Conservation (phyloP, 306 rosid genomes). For the Lathyrus aphaca region DNA sequence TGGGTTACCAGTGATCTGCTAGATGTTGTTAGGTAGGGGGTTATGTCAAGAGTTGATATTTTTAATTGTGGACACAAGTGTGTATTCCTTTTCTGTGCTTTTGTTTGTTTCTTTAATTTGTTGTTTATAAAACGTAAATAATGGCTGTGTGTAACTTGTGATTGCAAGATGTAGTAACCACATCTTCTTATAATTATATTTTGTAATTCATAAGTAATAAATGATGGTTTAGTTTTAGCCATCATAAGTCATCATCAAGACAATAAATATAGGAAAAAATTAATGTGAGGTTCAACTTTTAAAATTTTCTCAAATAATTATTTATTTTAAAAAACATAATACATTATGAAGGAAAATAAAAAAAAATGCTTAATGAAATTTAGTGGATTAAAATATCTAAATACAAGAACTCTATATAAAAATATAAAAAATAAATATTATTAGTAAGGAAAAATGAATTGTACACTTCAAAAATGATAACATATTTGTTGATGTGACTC, state of each 20-base stretch:
- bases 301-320: no score
- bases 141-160: conserved; percentile 13
- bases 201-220: neutral
- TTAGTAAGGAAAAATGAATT: no score
- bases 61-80: neutral
- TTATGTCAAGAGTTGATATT: neutral
- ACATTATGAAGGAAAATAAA: no score
- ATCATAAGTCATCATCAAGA: neutral
- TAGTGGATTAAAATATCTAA: no score
- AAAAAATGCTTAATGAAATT: no score
- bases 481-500: no score
- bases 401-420: no score
- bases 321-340: no score
- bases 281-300: neutral
- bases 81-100: neutral
- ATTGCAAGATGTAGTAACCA: neutral
- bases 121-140: conserved; percentile 11
- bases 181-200: neutral
- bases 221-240: neutral
- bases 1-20: conserved; percentile 39
- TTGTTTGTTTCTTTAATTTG: neutral
- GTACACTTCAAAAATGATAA: no score
- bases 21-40: conserved; percentile 32
- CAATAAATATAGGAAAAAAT: neutral
- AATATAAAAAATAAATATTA: no score